Conservation (phyloP, 257 asterid genomes). For the Cruciata laevipes region DNA sequence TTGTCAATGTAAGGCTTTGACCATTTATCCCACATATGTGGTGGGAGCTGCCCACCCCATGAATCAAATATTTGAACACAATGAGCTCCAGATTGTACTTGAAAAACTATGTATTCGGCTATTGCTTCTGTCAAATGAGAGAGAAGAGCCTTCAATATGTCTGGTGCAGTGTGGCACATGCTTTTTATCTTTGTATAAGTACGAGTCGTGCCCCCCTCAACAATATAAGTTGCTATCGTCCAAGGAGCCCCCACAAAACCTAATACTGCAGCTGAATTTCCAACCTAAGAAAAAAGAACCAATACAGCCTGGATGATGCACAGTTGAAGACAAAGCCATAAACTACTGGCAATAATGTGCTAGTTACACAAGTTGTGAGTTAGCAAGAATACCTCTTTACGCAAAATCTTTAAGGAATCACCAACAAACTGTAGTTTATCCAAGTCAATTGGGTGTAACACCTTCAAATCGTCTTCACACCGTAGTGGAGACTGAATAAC, state of each 20-base stretch:
- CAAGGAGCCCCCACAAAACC: slow-evolving; percentile 98
- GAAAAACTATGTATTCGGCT: slow-evolving; percentile 45
- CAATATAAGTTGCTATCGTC: slow-evolving; percentile 93
- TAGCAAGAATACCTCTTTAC: slow-evolving; percentile 50
- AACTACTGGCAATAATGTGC: slow-evolving; percentile 4
- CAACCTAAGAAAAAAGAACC: slow-evolving; percentile 45
- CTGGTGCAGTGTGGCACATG: slow-evolving; percentile 71
- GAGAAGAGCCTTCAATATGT: slow-evolving; percentile 49
- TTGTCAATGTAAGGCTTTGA: slow-evolving; percentile 88
- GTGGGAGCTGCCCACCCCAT: slow-evolving; percentile 68
- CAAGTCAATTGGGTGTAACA: slow-evolving; percentile 70
- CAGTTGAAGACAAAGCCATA: slow-evolving; percentile 4
- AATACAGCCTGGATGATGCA: background rate
- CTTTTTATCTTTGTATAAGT: slow-evolving; percentile 79
- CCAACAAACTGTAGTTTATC: slow-evolving; percentile 79
- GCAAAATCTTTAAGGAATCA: slow-evolving; percentile 65
- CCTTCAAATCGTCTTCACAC: slow-evolving; percentile 65
- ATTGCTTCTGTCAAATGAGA: slow-evolving; percentile 69
- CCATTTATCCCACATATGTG: slow-evolving; percentile 77
- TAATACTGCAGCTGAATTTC: slow-evolving; percentile 84
- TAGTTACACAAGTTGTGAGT: background rate
- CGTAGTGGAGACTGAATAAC: slow-evolving; percentile 78
- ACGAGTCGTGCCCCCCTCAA: slow-evolving; percentile 83
- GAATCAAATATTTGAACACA: slow-evolving; percentile 94
- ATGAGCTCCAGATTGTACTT: slow-evolving; percentile 92